phyloP scores from a whole-genome alignment of 768 basidiomycete genomes.

The Roridomyces roridus region DNA sequence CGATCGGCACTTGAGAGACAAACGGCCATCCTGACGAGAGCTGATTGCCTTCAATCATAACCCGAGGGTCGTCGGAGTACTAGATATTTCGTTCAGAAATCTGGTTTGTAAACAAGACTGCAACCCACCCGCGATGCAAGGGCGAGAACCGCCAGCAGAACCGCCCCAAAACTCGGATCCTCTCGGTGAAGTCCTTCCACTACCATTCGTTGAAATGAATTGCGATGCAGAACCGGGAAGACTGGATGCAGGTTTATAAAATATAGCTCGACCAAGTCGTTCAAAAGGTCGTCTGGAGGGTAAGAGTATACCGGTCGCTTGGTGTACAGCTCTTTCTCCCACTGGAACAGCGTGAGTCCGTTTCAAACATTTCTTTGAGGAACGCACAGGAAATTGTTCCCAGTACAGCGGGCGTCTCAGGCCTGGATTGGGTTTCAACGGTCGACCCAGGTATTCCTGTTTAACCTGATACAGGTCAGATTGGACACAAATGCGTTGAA shows the following conservation, averaged over 20 bases:
- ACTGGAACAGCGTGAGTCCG: background rate
- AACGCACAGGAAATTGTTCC: background rate
- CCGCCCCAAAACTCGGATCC: constrained; percentile 46
- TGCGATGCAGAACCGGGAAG: constrained; percentile 45
- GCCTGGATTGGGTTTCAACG: background rate
- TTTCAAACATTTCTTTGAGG: background rate
- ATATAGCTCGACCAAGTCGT: constrained; percentile 51
- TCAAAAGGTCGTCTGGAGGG: constrained; percentile 36
- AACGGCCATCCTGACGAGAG: constrained; percentile 65
- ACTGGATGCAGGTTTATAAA: constrained; percentile 48
- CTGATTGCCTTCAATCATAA: constrained; percentile 20
- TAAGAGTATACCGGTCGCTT: background rate
- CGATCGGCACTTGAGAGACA: constrained; percentile 63
- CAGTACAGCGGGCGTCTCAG: background rate
- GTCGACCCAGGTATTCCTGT: too few relatives aligned
- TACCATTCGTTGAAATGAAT: background rate
- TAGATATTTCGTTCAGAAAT: constrained; percentile 23
- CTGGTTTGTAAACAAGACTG: background rate
- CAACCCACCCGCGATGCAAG: constrained; percentile 54
- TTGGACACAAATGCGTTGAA: too few relatives aligned
- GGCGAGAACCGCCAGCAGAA: constrained; percentile 57
- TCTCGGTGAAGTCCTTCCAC: constrained; percentile 36
- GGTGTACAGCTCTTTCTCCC: background rate
- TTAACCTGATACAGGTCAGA: too few relatives aligned
- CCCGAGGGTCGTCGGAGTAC: constrained; percentile 5